Evolutionary conservation across 176 grass and related monocot genomes (phyloP).

Genomic region (Aegilops sharonensis): DNA sequence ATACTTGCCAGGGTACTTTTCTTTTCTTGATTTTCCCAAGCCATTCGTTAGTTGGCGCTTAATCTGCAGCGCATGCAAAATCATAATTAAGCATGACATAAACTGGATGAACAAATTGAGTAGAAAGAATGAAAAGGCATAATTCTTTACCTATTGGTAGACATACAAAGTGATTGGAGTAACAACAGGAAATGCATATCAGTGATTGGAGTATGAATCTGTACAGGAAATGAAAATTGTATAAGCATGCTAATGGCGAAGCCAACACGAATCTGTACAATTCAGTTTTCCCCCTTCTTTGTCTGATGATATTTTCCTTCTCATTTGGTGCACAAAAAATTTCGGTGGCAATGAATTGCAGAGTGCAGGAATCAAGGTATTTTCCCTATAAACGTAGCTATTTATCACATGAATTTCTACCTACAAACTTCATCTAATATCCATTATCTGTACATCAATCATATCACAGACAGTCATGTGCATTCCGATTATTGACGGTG

Average conservation of each 20-base stretch:
- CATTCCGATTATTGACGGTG: slow-evolving; percentile 57
- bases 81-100: background rate
- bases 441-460: background rate
- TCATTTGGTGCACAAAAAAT: slow-evolving; percentile 17
- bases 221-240: no score
- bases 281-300: background rate
- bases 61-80: background rate
- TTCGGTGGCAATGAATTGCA: slow-evolving; percentile 17
- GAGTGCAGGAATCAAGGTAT: slow-evolving; percentile 90
- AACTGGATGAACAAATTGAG: background rate
- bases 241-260: background rate
- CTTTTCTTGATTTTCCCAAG: background rate
- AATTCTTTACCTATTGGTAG: background rate
- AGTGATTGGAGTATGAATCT: no score
- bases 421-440: background rate
- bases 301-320: slow-evolving; percentile 1
- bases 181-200: no score
- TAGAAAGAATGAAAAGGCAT: background rate
- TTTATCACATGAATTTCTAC: background rate
- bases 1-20: slow-evolving; percentile 85
- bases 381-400: background rate
- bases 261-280: background rate
- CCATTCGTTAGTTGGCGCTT: background rate
- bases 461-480: slow-evolving; percentile 71
- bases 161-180: no score